phyloP scores from a whole-genome alignment of 1,284 basidiomycete genomes.

The Kalmanozyma brasiliensis region DNA sequence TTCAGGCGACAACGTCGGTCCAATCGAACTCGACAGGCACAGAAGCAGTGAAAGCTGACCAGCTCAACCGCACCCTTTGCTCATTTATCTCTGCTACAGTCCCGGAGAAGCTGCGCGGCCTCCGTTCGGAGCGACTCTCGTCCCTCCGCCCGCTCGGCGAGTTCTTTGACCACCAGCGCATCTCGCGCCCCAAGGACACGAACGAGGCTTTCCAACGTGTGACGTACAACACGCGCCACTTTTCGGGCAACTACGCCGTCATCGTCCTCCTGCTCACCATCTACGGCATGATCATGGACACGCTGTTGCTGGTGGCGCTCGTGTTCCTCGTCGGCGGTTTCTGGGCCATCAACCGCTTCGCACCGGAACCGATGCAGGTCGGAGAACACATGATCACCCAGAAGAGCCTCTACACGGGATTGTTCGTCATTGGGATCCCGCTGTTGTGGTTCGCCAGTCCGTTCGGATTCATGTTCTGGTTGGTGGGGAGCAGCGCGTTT shows the following conservation, averaged over 20 bases:
- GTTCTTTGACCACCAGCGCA: slow-evolving; percentile 83
- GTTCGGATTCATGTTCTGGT: slow-evolving; percentile 67
- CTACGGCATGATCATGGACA: slow-evolving; percentile 90
- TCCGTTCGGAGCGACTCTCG: slow-evolving; percentile 81
- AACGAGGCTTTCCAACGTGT: slow-evolving; percentile 75
- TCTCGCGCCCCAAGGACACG: slow-evolving; percentile 79
- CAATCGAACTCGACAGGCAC: too few species aligned
- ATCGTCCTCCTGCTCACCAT: slow-evolving; percentile 83
- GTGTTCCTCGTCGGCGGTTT: slow-evolving; percentile 92
- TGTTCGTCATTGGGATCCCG: slow-evolving; percentile 68
- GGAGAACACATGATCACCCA: slow-evolving; percentile 83
- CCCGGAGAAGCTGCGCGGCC: slow-evolving; percentile 52
- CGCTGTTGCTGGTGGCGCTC: slow-evolving; percentile 82
- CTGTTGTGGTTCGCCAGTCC: slow-evolving; percentile 64
- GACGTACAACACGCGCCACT: slow-evolving; percentile 83
- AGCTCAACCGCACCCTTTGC: not conserved
- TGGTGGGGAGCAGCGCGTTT: slow-evolving; percentile 67
- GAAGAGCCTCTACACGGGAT: slow-evolving; percentile 74
- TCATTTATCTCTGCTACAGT: slow-evolving; percentile 18
- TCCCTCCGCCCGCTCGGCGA: slow-evolving; percentile 77
- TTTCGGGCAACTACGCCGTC: slow-evolving; percentile 79
- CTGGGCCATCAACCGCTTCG: slow-evolving; percentile 86
- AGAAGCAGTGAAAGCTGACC: too few species aligned
- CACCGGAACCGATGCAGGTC: slow-evolving; percentile 72
- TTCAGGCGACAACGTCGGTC: too few species aligned